Conservation (phyloP, 1,139 yeast genomes). For the Taiozyma sp. region DNA sequence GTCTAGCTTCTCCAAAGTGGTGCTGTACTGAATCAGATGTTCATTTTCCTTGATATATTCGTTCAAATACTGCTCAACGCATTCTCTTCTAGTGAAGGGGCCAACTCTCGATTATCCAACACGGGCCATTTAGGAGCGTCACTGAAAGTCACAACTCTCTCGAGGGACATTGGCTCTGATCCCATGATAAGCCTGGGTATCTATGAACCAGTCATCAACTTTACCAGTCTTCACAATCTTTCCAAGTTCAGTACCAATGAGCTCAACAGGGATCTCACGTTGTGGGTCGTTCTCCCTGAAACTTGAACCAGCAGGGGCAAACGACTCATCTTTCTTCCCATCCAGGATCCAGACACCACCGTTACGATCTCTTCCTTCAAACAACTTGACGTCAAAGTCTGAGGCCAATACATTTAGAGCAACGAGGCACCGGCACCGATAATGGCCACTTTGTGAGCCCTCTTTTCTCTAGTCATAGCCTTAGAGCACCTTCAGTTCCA, state of each 20-base stretch:
- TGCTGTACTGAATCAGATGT: slow-evolving; percentile 21
- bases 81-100: slow-evolving; percentile 5
- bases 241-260: slow-evolving; percentile 19
- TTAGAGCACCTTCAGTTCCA: background rate
- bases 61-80: slow-evolving; percentile 31
- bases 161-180: slow-evolving; percentile 44
- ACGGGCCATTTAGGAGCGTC: slow-evolving; percentile 19
- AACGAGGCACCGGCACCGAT: slow-evolving; percentile 29
- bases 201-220: slow-evolving; percentile 18
- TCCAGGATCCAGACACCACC: slow-evolving; percentile 33
- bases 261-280: slow-evolving; percentile 3
- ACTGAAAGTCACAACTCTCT: slow-evolving; percentile 38
- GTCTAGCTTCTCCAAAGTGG: slow-evolving; percentile 36
- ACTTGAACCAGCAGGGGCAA: slow-evolving; percentile 17
- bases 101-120: slow-evolving; percentile 5
- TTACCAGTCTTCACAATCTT: background rate
- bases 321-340: slow-evolving; percentile 10
- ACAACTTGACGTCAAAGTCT: slow-evolving; percentile 27
- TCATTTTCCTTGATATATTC: slow-evolving; percentile 24
- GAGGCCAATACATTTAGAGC: slow-evolving; percentile 6
- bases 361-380: slow-evolving; percentile 27
- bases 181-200: slow-evolving; percentile 31
- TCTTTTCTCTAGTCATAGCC: background rate
- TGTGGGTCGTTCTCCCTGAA: slow-evolving; percentile 12
- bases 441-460: slow-evolving; percentile 20